Evolutionary conservation across 169 alveolate species (phyloP), one percentile per base, ranked within the genome.

Genomic region (Cyclospora cayetanensis): DNA sequence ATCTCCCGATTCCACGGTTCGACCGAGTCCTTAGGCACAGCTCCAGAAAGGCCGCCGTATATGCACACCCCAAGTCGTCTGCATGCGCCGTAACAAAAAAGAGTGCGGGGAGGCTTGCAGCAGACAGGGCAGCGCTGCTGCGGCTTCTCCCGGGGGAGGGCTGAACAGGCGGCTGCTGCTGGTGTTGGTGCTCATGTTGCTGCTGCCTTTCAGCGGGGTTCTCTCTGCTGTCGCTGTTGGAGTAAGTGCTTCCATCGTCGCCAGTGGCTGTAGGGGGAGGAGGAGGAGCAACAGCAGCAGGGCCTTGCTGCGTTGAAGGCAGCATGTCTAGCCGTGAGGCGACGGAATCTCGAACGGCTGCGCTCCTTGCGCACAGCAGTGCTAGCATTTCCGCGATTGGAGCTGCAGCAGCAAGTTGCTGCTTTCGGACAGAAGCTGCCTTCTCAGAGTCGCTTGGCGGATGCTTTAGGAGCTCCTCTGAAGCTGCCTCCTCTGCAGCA

Each of bases 81-180:
- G 65, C 85, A 7, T 74, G 5, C 7, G 65, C 65, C n/a, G 85
- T 63, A n/a, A 74, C n/a, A 31, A 41, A 74, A 39, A 74, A 74
- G 25, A 74, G 85, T 0, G 85, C 27, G 22, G 85, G 85, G 4
- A 74, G 31, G 20, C 85, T 74, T 20, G 37, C 29, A 18, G 85
- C 85, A 2, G 85, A 74, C 4, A 74, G 65, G 65, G 85, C 85
- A 27, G 85, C 85, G 65, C 85, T 74, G 65, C 85, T 74, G 85
- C 85, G 85, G 60, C 85, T 63, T 25, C 85, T 74, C 85, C 29
- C 63, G n/a, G 85, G 85, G 37, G 55, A 42, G 35, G 65, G 20
- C 20, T 74, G 85, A 7, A 18, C 27, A 29, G 50, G 85, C 65
- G 37, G 85, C 37, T 39, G 55, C 63, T 74, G 85, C 85, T 74